Conservation (phyloP, 495 filamentous ascomycete species). For the Neurospora sp. region DNA sequence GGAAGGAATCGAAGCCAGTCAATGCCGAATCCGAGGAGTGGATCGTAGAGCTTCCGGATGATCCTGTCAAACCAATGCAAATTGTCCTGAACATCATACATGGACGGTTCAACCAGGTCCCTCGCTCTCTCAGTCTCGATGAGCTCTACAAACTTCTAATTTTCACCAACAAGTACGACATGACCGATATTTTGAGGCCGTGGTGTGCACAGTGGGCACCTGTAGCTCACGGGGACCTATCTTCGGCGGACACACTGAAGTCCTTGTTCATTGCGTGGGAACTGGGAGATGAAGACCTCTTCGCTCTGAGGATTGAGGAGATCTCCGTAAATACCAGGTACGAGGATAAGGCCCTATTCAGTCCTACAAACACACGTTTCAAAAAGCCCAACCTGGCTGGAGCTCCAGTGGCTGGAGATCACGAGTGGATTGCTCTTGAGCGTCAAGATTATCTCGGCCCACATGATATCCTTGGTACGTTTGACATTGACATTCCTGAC, state of each 20-base stretch:
- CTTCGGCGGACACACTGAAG: neutral
- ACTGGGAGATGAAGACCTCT: neutral
- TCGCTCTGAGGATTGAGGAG: neutral
- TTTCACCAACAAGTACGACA: slow-evolving; percentile 22
- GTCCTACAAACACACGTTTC: neutral
- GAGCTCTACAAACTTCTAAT: slow-evolving; percentile 16
- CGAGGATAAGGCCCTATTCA: neutral
- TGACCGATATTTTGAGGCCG: slow-evolving; percentile 12
- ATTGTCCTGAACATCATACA: slow-evolving; percentile 19
- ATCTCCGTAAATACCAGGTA: neutral
- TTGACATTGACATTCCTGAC: neutral
- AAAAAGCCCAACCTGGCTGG: neutral
- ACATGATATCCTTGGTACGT: neutral
- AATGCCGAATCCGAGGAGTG: slow-evolving; percentile 3
- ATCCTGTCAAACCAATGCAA: neutral
- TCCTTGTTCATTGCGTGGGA: neutral
- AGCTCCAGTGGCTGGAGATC: neutral
- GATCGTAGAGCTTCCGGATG: slow-evolving; percentile 21
- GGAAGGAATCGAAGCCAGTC: slow-evolving; percentile 17
- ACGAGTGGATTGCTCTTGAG: neutral
- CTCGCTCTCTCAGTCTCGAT: slow-evolving; percentile 5
- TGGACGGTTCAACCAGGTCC: slow-evolving; percentile 11
- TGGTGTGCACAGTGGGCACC: slow-evolving; percentile 13
- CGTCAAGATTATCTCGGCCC: neutral
- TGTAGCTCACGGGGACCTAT: neutral